Evolutionary conservation across 306 rosid species (phyloP), one percentile per base, ranked within the genome.

Genomic region (Bauhinia variegata): DNA sequence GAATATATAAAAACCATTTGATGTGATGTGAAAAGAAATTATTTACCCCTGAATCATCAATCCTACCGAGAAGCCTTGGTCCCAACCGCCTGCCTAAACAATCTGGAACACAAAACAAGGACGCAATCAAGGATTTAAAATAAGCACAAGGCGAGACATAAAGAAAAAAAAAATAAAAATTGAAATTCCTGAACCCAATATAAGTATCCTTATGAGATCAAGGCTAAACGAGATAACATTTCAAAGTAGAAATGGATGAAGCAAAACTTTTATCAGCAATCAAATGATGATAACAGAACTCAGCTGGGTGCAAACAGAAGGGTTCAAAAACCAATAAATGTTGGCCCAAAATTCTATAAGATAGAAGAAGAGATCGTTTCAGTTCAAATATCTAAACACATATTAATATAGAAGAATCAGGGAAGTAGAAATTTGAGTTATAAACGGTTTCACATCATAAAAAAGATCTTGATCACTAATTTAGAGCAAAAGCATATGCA

Each of bases 11-110:
- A 32, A 19, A 47, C 4, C 0, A 44, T 50, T 72, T 60, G 38
- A 36, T 71, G 67, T 54, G 14, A 65, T 33, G 30, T 11, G 11
- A 63, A 51, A 60, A 71, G 68, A 50, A 54, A 67, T 34, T n/a
- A 57, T 44, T 85, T 91, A 95, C 99, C 95, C 91, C 96, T 44
- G 99, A 90, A 84, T 91, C 90, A 74, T 90, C 99, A 85, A 64
- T 89, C 83, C 99, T 85, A 60, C 96, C 84, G 50, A 95, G 96
- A 85, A 95, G 83, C 85, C 89, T 84, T 67, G 99, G 99, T 80
- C 99, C 97, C 79, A 90, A 85, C 69, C 97, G 95, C 79, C 99
- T 88, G 54, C 99, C 99, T 82, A 95, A 85, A 79, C 99, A 95
- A 84, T 85, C 99, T 95, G 89, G 65, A 80, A 75, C 62, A 78